Evolutionary conservation across 176 grass and related monocot genomes (phyloP).

Genomic region (Panicum miliaceum): DNA sequence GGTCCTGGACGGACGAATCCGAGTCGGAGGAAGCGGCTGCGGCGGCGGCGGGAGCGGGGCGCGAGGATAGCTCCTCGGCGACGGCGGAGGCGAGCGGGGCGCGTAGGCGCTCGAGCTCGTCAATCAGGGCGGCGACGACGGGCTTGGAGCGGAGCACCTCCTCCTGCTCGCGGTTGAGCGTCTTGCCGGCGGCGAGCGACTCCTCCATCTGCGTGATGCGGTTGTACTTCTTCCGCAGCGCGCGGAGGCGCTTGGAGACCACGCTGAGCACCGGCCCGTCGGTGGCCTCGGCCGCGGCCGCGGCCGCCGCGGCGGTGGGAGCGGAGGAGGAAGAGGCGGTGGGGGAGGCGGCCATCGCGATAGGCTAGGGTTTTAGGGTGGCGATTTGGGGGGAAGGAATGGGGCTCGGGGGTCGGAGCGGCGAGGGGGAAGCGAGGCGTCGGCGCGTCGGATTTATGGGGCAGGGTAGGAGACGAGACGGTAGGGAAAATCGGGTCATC

Average conservation of each 20-base stretch:
- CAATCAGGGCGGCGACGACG: slow-evolving; percentile 62
- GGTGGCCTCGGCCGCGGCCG: slow-evolving; percentile 47
- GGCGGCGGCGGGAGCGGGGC: neutral
- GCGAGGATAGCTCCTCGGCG: slow-evolving; percentile 66
- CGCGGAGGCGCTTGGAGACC: slow-evolving; percentile 82
- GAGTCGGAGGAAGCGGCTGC: slow-evolving; percentile 42
- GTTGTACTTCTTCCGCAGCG: slow-evolving; percentile 93
- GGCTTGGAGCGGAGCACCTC: slow-evolving; percentile 95
- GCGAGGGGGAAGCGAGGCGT: slow-evolving; percentile 17
- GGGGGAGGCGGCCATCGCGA: slow-evolving; percentile 48
- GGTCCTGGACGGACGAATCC: slow-evolving; percentile 66
- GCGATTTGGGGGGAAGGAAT: slow-evolving; percentile 53
- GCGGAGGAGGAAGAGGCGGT: slow-evolving; percentile 29
- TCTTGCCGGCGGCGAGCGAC: slow-evolving; percentile 67
- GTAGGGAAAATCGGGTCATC: slow-evolving; percentile 32
- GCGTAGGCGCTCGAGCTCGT: slow-evolving; percentile 92
- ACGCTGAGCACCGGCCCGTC: slow-evolving; percentile 85
- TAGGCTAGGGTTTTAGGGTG: slow-evolving; percentile 43
- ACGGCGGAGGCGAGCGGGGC: slow-evolving; percentile 66
- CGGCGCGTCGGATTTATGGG: slow-evolving; percentile 40
- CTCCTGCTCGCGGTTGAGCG: slow-evolving; percentile 90
- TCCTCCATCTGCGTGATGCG: slow-evolving; percentile 98
- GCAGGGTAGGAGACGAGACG: neutral
- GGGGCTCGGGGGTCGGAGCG: slow-evolving; percentile 27
- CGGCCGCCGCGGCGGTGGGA: slow-evolving; percentile 31